These are phyloP conservation scores for Malassezia psittaci DNA, from an alignment of 1,284 basidiomycete genomes.

Conservation along the genomic window DNA sequence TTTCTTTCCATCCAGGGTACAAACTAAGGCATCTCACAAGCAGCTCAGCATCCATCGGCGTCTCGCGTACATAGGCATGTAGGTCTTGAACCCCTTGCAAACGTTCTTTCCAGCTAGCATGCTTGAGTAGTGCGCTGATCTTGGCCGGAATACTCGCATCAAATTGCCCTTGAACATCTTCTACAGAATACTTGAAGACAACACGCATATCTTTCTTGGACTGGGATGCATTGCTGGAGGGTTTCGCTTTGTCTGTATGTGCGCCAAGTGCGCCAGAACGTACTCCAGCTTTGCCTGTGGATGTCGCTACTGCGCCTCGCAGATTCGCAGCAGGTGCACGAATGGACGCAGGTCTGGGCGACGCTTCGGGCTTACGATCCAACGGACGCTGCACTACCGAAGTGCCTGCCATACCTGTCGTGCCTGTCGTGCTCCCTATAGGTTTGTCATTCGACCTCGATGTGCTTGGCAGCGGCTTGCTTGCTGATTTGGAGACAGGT, in stretches of 20 bases:
- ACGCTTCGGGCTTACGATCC: too few species aligned
- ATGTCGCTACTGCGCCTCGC: too few species aligned
- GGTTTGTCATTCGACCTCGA: too few species aligned
- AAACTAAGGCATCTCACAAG: constrained; percentile 80
- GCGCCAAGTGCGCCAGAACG: constrained; percentile 51
- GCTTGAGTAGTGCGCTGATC: constrained; percentile 64
- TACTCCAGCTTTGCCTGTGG: constrained; percentile 44
- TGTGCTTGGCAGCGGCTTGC: too few species aligned
- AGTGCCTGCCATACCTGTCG: too few species aligned
- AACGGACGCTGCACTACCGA: too few species aligned
- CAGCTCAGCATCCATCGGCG: constrained; percentile 76
- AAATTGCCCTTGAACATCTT: constrained; percentile 79
- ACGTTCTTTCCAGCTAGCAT: constrained; percentile 85
- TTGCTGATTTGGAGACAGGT: too few species aligned
- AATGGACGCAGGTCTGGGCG: too few species aligned
- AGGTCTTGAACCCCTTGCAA: constrained; percentile 78
- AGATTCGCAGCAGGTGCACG: too few species aligned
- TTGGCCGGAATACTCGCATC: constrained; percentile 63
- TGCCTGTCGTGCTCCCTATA: too few species aligned
- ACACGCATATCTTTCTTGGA: constrained; percentile 52
- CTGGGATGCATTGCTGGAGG: constrained; percentile 53
- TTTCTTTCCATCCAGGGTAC: constrained; percentile 87
- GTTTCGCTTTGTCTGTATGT: constrained; percentile 39
- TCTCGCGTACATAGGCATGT: constrained; percentile 63
- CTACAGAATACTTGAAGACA: constrained; percentile 79